Evolutionary conservation across 169 alveolate genomes (phyloP), one percentile per base, ranked within the genome.

Genomic region (Eimeria acervulina): DNA sequence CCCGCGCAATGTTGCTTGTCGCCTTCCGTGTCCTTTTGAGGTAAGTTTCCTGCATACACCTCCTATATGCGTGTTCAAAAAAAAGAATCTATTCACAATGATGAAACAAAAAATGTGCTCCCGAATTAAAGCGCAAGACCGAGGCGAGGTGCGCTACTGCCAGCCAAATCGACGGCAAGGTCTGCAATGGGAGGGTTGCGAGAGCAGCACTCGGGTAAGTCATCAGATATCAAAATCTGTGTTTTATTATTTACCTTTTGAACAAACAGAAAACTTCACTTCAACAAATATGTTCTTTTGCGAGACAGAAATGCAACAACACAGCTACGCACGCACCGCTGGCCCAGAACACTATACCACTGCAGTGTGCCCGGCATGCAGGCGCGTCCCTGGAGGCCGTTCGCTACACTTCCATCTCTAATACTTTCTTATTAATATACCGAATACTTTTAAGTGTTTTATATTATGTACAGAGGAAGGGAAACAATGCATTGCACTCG

Each of bases 321-420:
- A 42, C 88, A 78, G 40, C 88, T 2, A 78, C 44, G 68, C n/a
- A 78, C 44, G 68, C n/a, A 42, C 66, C 88, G 88, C 28, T 44
- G 88, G 63, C 40, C 88, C 63, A 40, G 88, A n/a, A 38, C 88
- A 78, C 66, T 42, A n/a, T 15, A 78, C 88, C 63, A 42, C 88
- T n/a, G 26, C n/a, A n/a, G n/a, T 26, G 66, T n/a, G 88, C 88
- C 26, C 66, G 28, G 51, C 47, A 36, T 72, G 83, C 83, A 33
- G 51, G 52, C 28, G 51, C 15, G 31, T 15, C 5, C 51, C 15
- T 33, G 83, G 52, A 17, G 47, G 80, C n/a, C 80, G 80, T 68
- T 68, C 8, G 80, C 47, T 31, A 31, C 10, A 31, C 80, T 33
- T 72, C 7, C n/a, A 36, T 15, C 1, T 19, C 17, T 33, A 36